These are phyloP conservation scores for Eruca vesicaria DNA, from an alignment of 441 rosid genomes.

Conservation along the genomic window DNA sequence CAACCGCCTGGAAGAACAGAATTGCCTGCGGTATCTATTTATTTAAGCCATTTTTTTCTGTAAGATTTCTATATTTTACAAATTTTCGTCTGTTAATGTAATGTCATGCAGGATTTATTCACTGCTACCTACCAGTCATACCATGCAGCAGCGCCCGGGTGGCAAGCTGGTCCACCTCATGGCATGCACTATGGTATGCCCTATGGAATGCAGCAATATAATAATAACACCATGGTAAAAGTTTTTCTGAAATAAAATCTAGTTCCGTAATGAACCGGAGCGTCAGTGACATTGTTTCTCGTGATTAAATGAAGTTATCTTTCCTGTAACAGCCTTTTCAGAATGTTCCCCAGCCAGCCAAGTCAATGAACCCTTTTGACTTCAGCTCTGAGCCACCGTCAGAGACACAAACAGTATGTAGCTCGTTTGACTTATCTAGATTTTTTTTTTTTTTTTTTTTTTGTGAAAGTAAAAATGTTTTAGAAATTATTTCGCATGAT, in stretches of 20 bases:
- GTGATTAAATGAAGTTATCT: constrained; percentile 3
- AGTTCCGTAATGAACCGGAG: constrained; percentile 11
- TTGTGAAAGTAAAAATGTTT: too few species aligned
- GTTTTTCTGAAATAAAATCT: not conserved
- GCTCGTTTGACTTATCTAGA: constrained; percentile 9
- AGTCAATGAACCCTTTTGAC: constrained; percentile 89
- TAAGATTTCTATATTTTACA: not conserved
- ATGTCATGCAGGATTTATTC: constrained; percentile 69
- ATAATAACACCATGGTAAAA: constrained; percentile 53
- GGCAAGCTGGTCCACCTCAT: constrained; percentile 70
- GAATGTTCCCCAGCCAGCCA: constrained; percentile 49
- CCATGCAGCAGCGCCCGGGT: constrained; percentile 54
- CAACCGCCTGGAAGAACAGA: constrained; percentile 63
- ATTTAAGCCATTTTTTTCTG: not conserved
- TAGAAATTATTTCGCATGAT: too few species aligned
- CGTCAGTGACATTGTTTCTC: constrained; percentile 1
- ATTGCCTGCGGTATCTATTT: constrained; percentile 48
- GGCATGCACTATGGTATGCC: constrained; percentile 66
- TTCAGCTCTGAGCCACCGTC: constrained; percentile 44
- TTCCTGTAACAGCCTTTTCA: constrained; percentile 54
- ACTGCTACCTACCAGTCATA: constrained; percentile 54
- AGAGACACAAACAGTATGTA: constrained; percentile 59
- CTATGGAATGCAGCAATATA: constrained; percentile 55
- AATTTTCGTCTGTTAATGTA: not conserved
- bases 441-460: too few species aligned